phyloP scores from a whole-genome alignment of 176 grass and related monocot species.

The Thalia dealbata region DNA sequence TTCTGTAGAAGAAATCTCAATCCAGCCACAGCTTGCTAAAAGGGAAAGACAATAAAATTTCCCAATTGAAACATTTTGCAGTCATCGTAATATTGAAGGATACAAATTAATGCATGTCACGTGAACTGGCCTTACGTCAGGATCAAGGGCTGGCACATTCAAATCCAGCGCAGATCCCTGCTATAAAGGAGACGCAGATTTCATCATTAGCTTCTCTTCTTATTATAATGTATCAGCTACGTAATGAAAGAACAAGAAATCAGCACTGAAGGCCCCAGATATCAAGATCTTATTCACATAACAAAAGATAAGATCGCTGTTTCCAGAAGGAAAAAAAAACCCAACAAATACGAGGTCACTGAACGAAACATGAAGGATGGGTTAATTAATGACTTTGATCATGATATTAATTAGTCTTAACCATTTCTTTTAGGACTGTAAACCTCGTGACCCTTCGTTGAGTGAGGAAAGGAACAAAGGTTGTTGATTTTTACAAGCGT shows the following conservation, averaged over 20 bases:
- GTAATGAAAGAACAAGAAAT: neutral
- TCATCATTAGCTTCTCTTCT: neutral
- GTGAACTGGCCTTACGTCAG: conserved; percentile 55
- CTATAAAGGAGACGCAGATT: conserved; percentile 12
- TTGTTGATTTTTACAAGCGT: too few relatives aligned
- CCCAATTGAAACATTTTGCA: conserved; percentile 2
- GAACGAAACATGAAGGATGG: too few relatives aligned
- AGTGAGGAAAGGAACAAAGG: too few relatives aligned
- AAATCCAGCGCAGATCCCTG: conserved; percentile 62
- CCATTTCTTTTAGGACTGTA: too few relatives aligned
- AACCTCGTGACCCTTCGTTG: too few relatives aligned
- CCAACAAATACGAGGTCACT: neutral
- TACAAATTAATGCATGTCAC: neutral
- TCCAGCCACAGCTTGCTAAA: conserved; percentile 50
- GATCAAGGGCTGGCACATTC: conserved; percentile 49
- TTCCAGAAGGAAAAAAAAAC: neutral
- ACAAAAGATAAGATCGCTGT: neutral
- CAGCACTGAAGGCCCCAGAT: neutral
- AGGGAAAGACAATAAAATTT: conserved; percentile 16
- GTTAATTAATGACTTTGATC: too few relatives aligned
- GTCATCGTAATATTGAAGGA: neutral
- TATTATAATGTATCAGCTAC: neutral
- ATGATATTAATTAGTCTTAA: too few relatives aligned
- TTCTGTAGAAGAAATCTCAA: conserved; percentile 78
- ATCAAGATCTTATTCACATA: neutral